A percentile compares a stretch with the other conserved stretches of the same genome.
phyloP scores from a whole-genome alignment of 441 rosid genomes.

The Cnidoscolus chayamansa region DNA sequence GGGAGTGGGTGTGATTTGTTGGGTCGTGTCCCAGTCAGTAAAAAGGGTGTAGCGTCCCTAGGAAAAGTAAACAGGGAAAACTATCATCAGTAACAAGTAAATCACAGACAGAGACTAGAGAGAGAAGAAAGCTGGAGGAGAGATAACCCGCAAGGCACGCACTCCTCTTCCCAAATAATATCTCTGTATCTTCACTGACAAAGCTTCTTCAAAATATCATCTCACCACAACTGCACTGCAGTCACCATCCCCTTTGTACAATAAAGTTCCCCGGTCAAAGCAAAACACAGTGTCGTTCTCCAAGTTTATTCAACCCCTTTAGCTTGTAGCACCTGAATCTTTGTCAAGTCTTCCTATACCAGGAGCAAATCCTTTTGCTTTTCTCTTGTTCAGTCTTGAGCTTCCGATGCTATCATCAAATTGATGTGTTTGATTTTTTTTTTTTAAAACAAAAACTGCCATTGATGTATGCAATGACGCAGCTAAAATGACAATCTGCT shows the following conservation, averaged over 20 bases:
- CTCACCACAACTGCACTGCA: not conserved
- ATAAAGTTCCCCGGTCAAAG: no score
- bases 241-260: no score
- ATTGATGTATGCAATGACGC: not conserved
- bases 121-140: not conserved
- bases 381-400: no score
- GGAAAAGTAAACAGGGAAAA: not conserved
- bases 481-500: not conserved
- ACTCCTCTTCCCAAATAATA: conserved; percentile 11
- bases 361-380: no score
- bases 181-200: not conserved
- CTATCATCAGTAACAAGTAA: no score
- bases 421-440: not conserved
- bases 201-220: not conserved
- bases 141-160: conserved; percentile 54
- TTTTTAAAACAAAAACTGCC: not conserved
- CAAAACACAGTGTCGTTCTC: no score
- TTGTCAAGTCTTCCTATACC: no score
- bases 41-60: not conserved
- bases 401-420: no score
- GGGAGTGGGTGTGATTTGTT: conserved; percentile 1
- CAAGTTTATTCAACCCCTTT: no score
- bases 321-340: no score
- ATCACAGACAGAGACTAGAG: not conserved
- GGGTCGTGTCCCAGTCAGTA: conserved; percentile 35